phyloP scores from a whole-genome alignment of 306 rosid species.

The Rosa rugosa region DNA sequence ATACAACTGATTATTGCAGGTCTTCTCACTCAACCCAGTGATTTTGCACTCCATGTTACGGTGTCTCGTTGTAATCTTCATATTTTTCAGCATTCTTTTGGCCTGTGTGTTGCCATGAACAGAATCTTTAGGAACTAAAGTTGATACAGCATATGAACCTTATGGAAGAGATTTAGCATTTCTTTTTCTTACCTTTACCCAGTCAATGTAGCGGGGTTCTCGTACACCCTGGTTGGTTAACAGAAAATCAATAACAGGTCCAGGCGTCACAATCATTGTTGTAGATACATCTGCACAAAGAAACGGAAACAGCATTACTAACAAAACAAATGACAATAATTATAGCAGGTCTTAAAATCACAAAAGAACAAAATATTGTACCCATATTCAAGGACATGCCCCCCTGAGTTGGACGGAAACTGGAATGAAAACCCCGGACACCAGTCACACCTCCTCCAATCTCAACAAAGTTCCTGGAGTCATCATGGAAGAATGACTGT shows the following conservation, averaged over 20 bases:
- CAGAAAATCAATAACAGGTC: slow-evolving; percentile 79
- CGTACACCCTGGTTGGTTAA: slow-evolving; percentile 67
- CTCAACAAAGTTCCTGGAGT: slow-evolving; percentile 55
- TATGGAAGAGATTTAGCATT: slow-evolving; percentile 12
- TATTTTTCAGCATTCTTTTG: slow-evolving; percentile 69
- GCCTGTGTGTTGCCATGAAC: slow-evolving; percentile 54
- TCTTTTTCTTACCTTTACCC: slow-evolving; percentile 68
- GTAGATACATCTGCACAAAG: slow-evolving; percentile 71
- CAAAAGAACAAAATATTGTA: slow-evolving; percentile 31
- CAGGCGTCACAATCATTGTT: slow-evolving; percentile 76
- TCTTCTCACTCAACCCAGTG: slow-evolving; percentile 78
- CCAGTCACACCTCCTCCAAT: slow-evolving; percentile 84
- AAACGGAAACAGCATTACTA: slow-evolving; percentile 13
- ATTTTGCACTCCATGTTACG: slow-evolving; percentile 65
- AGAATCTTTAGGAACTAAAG: slow-evolving; percentile 15
- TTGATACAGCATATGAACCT: slow-evolving; percentile 1
- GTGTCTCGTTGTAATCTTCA: slow-evolving; percentile 66
- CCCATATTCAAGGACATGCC: slow-evolving; percentile 91
- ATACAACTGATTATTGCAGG: slow-evolving; percentile 81
- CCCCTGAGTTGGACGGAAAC: slow-evolving; percentile 60
- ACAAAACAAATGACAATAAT: background rate
- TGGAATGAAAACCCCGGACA: slow-evolving; percentile 77
- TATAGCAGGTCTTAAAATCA: slow-evolving; percentile 17
- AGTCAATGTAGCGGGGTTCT: slow-evolving; percentile 69
- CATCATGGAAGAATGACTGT: slow-evolving; percentile 84